Evolutionary conservation across 805 yeast species (phyloP), one percentile per base, ranked within the genome.

Genomic region (Candida awuae): DNA sequence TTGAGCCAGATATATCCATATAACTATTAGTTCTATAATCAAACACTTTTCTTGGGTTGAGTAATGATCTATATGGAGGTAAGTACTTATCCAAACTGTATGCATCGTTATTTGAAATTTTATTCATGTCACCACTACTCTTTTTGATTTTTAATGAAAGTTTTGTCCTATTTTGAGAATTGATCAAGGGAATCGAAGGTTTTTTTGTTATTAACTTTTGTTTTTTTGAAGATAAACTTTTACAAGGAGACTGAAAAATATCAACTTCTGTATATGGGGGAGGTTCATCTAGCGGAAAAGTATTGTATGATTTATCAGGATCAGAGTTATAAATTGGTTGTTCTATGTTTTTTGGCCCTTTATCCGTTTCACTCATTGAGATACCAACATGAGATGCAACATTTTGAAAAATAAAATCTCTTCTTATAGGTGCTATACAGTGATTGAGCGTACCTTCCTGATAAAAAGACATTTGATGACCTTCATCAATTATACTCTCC

Each of bases 41-140:
- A 50, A 71, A 74, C 16, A 65, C 58, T 9, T 67, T 66, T 35
- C 57, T 59, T 1, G 79, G 79, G 30, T 63, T 66, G 20, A 74
- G 54, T 20, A 74, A 59, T 4, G 77, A 72, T 31, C 78, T 60
- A 51, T 74, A 74, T 2, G 78, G 71, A 7, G 77, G 77, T 19
- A 72, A 56, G 49, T 66, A 62, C 16, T 48, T 35, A 25, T 48
- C 45, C 33, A 51, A 39, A 32, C 51, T 54, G 28, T 53, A 51
- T 6, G 43, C 33, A 13, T 47, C 50, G 20, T 34, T 35, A 20
- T 39, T 40, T 14, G 39, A 16, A 8, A 23, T 32, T 14, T 37
- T 40, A 23, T 34, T 40, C 12, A 40, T 19, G 15, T 36, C 43
- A 15, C 43, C 43, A 8, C 27, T 39, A 15, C 26, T 35, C 15